Evolutionary conservation across 768 basidiomycete species (phyloP).

Genomic region (Galerina marginata): DNA sequence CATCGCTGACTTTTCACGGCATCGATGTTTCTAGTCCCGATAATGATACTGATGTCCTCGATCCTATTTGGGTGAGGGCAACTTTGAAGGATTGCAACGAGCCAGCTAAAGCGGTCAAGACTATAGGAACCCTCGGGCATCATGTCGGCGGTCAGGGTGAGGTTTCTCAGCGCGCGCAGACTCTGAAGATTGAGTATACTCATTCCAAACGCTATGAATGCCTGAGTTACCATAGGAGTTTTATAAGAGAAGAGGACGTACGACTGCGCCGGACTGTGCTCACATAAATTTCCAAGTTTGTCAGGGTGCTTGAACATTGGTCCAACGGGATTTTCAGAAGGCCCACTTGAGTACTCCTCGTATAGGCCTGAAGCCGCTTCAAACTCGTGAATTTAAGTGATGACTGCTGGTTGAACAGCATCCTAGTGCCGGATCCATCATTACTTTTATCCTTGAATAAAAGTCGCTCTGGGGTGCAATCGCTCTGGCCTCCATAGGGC

Average conservation of each 20-base stretch:
- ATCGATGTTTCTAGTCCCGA: not conserved
- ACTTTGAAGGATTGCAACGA: not conserved
- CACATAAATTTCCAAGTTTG: not conserved
- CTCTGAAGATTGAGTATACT: not conserved
- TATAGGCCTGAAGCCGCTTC: not conserved
- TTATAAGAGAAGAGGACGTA: not conserved
- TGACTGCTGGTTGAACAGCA: not conserved
- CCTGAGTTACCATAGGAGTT: too few relatives aligned
- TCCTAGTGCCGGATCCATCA: not conserved
- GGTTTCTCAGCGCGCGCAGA: not conserved
- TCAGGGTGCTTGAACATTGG: not conserved
- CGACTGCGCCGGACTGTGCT: not conserved
- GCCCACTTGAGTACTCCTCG: not conserved
- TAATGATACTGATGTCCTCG: not conserved
- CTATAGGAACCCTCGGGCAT: not conserved
- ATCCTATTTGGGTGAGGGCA: not conserved
- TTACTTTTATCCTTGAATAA: not conserved
- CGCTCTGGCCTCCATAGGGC: not conserved
- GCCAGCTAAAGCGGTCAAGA: not conserved
- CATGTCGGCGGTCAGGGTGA: not conserved
- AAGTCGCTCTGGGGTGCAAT: not conserved
- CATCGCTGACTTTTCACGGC: not conserved
- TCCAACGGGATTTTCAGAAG: not conserved
- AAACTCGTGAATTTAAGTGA: not conserved
- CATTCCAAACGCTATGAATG: not conserved